Conservation (phyloP, 352 stramenopile genomes). For the Phytophthora multivora region DNA sequence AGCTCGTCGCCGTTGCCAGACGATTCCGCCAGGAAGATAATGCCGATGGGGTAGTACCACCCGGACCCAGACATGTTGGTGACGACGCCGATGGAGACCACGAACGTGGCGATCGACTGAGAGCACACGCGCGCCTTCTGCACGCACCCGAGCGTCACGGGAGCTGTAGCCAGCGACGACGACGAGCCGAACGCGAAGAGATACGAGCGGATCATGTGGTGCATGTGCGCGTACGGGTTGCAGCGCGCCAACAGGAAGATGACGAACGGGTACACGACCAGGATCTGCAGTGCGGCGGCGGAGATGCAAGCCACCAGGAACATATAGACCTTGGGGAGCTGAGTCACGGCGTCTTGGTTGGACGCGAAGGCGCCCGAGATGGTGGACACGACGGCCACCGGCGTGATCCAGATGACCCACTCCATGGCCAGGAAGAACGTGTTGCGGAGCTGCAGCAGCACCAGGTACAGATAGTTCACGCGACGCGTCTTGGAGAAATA, state of each 20-base stretch:
- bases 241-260: conserved; percentile 67
- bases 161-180: conserved; percentile 70
- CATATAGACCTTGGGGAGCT: conserved; percentile 58
- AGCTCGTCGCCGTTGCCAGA: conserved; percentile 60
- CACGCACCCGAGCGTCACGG: conserved; percentile 66
- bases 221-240: conserved; percentile 78
- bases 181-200: conserved; percentile 68
- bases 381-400: conserved; percentile 67
- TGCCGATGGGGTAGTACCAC: conserved; percentile 67
- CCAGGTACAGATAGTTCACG: conserved; percentile 74
- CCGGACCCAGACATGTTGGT: conserved; percentile 62
- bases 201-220: conserved; percentile 66
- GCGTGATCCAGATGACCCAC: conserved; percentile 73
- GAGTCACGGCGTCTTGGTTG: conserved; percentile 43
- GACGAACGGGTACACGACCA: conserved; percentile 63
- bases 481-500: conserved; percentile 64
- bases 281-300: conserved; percentile 44
- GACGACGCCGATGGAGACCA: conserved; percentile 70
- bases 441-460: conserved; percentile 71
- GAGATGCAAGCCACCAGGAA: conserved; percentile 52
- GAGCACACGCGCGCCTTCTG: conserved; percentile 67
- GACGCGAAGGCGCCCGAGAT: conserved; percentile 62
- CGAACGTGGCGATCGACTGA: conserved; percentile 75
- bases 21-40: conserved; percentile 68
- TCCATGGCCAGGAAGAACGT: conserved; percentile 75